These are phyloP conservation scores for Myxozyma melibiosi DNA, from an alignment of 805 yeast genomes.

Conservation along the genomic window DNA sequence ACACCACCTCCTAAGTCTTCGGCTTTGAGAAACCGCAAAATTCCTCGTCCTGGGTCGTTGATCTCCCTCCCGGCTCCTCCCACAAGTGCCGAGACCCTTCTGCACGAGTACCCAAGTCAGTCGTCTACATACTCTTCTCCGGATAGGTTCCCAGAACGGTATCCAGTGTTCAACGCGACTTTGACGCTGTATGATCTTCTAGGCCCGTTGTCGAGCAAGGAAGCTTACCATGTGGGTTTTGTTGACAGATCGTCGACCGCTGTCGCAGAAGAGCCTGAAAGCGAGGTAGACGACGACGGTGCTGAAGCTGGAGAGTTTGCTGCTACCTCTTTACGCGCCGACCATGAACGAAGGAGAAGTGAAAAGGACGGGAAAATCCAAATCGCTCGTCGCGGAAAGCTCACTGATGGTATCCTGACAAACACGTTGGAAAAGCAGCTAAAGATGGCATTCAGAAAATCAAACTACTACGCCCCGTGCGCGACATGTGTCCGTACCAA, in stretches of 20 bases:
- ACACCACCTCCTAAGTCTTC: constrained; percentile 6
- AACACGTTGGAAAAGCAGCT: constrained; percentile 6
- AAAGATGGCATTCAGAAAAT: constrained; percentile 6
- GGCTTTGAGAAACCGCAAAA: background rate
- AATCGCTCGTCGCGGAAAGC: background rate
- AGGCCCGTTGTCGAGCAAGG: background rate
- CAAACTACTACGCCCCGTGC: constrained; percentile 15
- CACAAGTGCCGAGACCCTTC: background rate
- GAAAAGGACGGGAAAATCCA: background rate
- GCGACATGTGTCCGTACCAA: constrained; percentile 8
- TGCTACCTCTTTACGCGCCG: too few relatives aligned
- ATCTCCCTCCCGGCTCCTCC: background rate
- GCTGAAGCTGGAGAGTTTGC: too few relatives aligned
- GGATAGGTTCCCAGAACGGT: constrained; percentile 5
- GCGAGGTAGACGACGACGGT: too few relatives aligned
- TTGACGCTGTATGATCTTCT: constrained; percentile 5
- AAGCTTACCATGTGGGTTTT: background rate
- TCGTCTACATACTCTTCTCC: constrained; percentile 19
- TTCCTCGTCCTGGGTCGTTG: background rate
- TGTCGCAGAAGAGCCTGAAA: background rate
- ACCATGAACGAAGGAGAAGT: too few relatives aligned
- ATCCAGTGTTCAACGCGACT: constrained; percentile 10
- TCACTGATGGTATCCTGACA: constrained; percentile 5
- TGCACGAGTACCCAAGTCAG: too few relatives aligned
- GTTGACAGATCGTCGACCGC: background rate